Base-by-base conservation (phyloP, 2,329 filamentous ascomycete species). In the Drechslera avenae region DNA sequence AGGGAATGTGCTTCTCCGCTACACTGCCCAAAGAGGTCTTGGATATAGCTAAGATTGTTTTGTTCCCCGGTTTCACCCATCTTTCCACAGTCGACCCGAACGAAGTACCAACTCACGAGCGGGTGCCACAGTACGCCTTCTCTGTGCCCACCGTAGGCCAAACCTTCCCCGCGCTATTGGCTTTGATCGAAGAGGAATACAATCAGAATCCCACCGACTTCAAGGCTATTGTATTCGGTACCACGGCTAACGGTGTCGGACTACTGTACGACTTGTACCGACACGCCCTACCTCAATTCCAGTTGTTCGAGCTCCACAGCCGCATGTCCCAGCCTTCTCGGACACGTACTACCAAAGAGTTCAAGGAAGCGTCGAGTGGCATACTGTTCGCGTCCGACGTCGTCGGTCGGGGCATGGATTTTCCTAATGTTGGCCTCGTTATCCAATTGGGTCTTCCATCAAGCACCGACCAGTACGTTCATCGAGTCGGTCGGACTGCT, bases 311-410 rank as follows among this genome's bases (percentile, higher is more conserved):
- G 50, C 63, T 79, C 4, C 77, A 79, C 42, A 76, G 73, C 33
- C 74, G 77, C 46, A 75, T 79, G 55, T 71, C 62, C 4, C 77
- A 79, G 51, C 69, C 64, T 19, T 61, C 64, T 17, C 71, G 77
- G 19, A 79, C 76, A 3, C 65, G 70, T 10, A 78, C 76, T 2
- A 78, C 76, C 1, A 65, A 75, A 28, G 69, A 75, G 32, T 80
- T 76, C 72, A 78, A 76, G 52, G 69, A 77, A 48, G 67, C 76
- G 14, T 63, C 72, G 1, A 71, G 74, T 13, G 81, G 80, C 19
- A 76, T 83, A 44, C 68, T 83, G 57, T 79, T 83, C 46, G 80
- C 81, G 17, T 79, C 78, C 60, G 71, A 74, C 48, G 71, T 74
- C 4, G 76, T 79, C 9, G 78, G 78, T 8, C 74, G 78, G 43